These are phyloP conservation scores for Thelonectria discophora DNA, from an alignment of 2,329 filamentous ascomycete species.

Conservation along the genomic window DNA sequence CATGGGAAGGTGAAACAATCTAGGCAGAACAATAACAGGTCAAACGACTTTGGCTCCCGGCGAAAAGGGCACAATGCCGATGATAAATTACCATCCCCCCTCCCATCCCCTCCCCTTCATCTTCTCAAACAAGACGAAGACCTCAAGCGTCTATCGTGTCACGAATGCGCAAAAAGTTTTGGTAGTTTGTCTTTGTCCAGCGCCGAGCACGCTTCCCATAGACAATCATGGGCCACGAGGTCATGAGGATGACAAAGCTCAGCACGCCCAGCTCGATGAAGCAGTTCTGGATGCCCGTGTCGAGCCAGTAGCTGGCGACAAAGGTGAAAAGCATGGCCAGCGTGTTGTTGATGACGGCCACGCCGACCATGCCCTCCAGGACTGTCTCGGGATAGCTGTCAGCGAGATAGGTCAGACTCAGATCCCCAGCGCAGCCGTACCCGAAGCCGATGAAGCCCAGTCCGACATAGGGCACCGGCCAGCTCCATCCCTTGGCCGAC, in stretches of 20 bases:
- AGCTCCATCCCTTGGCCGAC: conserved; percentile 59
- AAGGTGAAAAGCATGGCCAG: conserved; percentile 65
- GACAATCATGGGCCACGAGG: conserved; percentile 62
- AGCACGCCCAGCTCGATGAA: conserved; percentile 63
- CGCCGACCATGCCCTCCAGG: conserved; percentile 66
- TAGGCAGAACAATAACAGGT: conserved; percentile 11
- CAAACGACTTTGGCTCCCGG: not conserved
- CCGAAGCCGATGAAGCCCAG: conserved; percentile 67
- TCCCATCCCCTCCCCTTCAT: not conserved
- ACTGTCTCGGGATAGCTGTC: conserved; percentile 66
- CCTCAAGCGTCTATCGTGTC: conserved; percentile 49
- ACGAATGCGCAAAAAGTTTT: conserved; percentile 57
- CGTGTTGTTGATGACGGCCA: conserved; percentile 65
- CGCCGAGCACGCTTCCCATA: conserved; percentile 60
- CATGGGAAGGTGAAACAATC: not conserved
- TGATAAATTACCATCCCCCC: conserved; percentile 17
- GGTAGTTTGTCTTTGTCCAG: conserved; percentile 57
- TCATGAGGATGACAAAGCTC: conserved; percentile 59
- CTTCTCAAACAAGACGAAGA: not conserved
- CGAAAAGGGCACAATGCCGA: not conserved
- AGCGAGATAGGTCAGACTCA: conserved; percentile 63
- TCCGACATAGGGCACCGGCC: conserved; percentile 63
- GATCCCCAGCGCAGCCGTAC: conserved; percentile 66
- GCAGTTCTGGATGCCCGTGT: conserved; percentile 54
- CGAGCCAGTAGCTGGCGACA: conserved; percentile 58